A percentile compares a stretch with the other conserved stretches of the same genome.
Evolutionary conservation across 495 filamentous ascomycete genomes (phyloP).

Genomic region (Penicillium canariense): DNA sequence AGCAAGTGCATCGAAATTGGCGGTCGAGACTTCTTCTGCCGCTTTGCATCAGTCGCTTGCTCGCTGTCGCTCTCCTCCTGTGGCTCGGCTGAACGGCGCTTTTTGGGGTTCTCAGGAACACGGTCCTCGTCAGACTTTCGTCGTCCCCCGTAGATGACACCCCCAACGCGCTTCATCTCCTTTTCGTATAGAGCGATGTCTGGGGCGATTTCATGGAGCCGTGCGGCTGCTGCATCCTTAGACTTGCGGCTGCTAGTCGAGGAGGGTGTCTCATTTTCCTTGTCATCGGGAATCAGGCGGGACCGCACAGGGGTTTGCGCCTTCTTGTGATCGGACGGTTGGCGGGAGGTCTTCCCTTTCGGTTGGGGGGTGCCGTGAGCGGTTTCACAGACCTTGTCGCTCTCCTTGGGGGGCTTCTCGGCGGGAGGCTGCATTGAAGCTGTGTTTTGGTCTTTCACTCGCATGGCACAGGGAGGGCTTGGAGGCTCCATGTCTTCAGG

Average conservation of each 20-base stretch:
- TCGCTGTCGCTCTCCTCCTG: conserved; percentile 55
- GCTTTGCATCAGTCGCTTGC: conserved; percentile 54
- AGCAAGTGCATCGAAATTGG: conserved; percentile 68
- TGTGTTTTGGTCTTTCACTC: conserved; percentile 37
- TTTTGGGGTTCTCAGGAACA: conserved; percentile 36
- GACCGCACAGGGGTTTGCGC: conserved; percentile 48
- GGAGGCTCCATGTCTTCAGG: conserved; percentile 27
- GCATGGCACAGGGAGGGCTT: conserved; percentile 31
- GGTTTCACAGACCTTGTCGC: conserved; percentile 15
- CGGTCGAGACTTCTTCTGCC: conserved; percentile 57
- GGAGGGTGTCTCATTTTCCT: conserved; percentile 85
- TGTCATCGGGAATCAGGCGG: conserved; percentile 51
- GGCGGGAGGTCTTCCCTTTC: conserved; percentile 26
- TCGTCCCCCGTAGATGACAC: conserved; percentile 71
- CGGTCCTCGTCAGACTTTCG: conserved; percentile 52
- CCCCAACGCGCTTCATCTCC: conserved; percentile 85
- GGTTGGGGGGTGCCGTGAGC: conserved; percentile 30
- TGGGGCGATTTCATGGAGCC: conserved; percentile 69
- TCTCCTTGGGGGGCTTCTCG: conserved; percentile 17
- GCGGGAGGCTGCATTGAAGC: conserved; percentile 22
- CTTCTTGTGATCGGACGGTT: conserved; percentile 24
- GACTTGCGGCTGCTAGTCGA: conserved; percentile 79
- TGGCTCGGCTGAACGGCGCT: conserved; percentile 39
- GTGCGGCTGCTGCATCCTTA: conserved; percentile 75
- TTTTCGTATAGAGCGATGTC: conserved; percentile 92